phyloP scores from a whole-genome alignment of 179 eudicot species.

The Camellia oleifera region DNA sequence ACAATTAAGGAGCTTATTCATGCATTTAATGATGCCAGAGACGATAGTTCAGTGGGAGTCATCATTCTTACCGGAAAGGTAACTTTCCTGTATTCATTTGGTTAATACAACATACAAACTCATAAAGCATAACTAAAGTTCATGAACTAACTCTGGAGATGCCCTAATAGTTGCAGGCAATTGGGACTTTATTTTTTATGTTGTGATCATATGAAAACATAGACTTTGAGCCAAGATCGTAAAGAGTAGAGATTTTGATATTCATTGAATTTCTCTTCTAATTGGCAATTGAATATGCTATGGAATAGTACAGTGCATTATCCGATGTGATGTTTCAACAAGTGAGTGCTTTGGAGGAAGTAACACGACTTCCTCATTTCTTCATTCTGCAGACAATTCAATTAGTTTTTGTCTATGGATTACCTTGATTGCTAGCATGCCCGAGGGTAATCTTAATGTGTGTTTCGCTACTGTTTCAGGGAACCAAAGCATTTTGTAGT shows the following conservation, averaged over 20 bases:
- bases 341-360: neutral
- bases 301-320: too few species aligned
- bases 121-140: neutral
- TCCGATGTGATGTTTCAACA: neutral
- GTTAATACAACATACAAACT: neutral
- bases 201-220: neutral
- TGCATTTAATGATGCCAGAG: constrained; percentile 91
- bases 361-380: neutral
- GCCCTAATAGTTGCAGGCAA: neutral
- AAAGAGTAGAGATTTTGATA: neutral
- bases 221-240: neutral
- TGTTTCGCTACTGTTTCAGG: constrained; percentile 41
- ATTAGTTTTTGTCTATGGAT: neutral
- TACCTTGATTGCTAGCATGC: neutral
- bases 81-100: neutral
- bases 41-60: constrained; percentile 77
- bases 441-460: neutral
- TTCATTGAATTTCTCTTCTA: neutral
- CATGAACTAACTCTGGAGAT: neutral
- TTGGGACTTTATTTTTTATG: neutral
- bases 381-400: neutral
- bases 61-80: constrained; percentile 96
- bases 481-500: constrained; percentile 87
- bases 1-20: constrained; percentile 83
- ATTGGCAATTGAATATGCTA: neutral